Percentiles rank a stretch among this genome's conserved stretches.
phyloP scores from a whole-genome alignment of 2,329 filamentous ascomycete genomes.

The Hymenoscyphus repandus region DNA sequence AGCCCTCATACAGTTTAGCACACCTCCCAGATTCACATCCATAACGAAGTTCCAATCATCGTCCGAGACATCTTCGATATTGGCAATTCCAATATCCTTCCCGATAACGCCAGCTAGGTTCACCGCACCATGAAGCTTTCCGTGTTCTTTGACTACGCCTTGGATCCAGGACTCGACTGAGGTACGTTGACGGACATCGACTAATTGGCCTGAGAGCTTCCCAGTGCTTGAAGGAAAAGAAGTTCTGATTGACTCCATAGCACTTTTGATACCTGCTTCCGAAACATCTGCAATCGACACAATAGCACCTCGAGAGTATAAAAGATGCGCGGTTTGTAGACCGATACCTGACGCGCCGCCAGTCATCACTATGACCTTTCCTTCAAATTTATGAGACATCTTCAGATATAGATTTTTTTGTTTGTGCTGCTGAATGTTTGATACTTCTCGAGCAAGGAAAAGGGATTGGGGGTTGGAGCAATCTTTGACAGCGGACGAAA shows the following conservation, averaged over 20 bases:
- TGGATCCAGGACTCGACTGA: constrained; percentile 33
- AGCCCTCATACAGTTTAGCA: constrained; percentile 46
- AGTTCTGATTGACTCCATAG: neutral
- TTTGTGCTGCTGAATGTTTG: neutral
- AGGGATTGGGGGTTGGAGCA: too few relatives aligned
- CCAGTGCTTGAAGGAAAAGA: neutral
- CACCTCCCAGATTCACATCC: constrained; percentile 41
- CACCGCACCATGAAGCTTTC: constrained; percentile 34
- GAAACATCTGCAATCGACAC: constrained; percentile 14
- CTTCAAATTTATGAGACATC: constrained; percentile 13
- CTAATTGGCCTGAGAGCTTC: constrained; percentile 1
- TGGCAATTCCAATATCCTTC: constrained; percentile 27
- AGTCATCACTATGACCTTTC: constrained; percentile 65
- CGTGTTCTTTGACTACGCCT: constrained; percentile 29
- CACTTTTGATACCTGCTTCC: constrained; percentile 14
- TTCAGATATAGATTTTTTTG: neutral
- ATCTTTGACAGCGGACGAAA: too few relatives aligned
- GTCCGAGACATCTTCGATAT: constrained; percentile 31
- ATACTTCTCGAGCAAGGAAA: too few relatives aligned
- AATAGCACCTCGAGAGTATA: constrained; percentile 12
- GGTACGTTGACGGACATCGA: constrained; percentile 27
- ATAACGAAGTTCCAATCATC: constrained; percentile 40
- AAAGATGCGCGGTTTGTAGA: constrained; percentile 58
- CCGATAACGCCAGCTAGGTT: constrained; percentile 36
- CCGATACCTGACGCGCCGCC: constrained; percentile 73